phyloP scores from a whole-genome alignment of 768 basidiomycete genomes.

The Clavaria fumosa region DNA sequence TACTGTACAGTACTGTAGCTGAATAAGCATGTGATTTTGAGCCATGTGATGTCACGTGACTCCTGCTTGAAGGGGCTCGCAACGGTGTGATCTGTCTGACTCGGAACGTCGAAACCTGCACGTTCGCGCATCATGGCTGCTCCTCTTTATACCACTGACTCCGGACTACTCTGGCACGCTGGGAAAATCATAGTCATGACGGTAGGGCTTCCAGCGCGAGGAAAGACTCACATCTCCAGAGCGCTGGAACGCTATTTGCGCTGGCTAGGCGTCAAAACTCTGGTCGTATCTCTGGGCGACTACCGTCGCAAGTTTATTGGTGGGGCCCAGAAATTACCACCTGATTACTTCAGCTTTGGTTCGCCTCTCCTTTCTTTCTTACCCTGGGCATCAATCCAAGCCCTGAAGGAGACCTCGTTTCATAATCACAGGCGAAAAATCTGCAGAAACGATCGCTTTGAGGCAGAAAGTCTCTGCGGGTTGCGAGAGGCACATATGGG shows the following conservation, averaged over 20 bases:
- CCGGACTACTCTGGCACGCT: constrained; percentile 76
- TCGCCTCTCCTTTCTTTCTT: constrained; percentile 12
- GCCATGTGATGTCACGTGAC: too few relatives aligned
- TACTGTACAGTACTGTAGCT: too few relatives aligned
- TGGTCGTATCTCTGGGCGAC: constrained; percentile 90
- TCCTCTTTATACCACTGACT: constrained; percentile 88
- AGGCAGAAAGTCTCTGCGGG: constrained; percentile 59
- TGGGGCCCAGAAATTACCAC: constrained; percentile 71
- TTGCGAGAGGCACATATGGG: constrained; percentile 81
- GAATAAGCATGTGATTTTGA: too few relatives aligned
- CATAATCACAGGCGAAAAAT: constrained; percentile 46
- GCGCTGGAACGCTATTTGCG: constrained; percentile 93
- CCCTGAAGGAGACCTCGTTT: too few relatives aligned
- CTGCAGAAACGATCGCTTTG: constrained; percentile 63
- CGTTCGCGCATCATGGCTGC: constrained; percentile 52
- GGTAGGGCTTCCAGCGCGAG: constrained; percentile 85
- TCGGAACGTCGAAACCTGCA: too few relatives aligned
- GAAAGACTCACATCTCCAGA: constrained; percentile 93
- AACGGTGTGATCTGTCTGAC: too few relatives aligned
- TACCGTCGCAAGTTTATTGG: constrained; percentile 85
- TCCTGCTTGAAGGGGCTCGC: too few relatives aligned
- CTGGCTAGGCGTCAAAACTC: constrained; percentile 96
- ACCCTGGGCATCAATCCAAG: neutral
- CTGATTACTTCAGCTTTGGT: constrained; percentile 87
- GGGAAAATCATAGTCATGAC: constrained; percentile 91